Evolutionary conservation across 192 early-diverging fungal genomes (phyloP), one percentile per base, ranked within the genome.

Genomic region (Coemansia sp.): DNA sequence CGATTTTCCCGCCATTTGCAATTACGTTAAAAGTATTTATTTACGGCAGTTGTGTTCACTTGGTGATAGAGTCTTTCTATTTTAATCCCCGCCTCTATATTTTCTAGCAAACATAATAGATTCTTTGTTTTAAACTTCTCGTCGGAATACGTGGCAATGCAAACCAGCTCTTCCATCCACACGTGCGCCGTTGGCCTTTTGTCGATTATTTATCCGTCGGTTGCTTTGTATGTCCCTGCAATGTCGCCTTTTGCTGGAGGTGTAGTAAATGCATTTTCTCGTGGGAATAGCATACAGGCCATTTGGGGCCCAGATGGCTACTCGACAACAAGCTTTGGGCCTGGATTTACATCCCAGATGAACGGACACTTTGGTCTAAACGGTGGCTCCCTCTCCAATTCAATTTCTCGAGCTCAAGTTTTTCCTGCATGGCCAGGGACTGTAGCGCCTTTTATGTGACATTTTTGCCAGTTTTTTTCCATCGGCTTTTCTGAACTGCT

Each of bases 251-350:
- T 24, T 20, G 49, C 53, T 4, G 71, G 71, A 5, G 74, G 79
- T n/a, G 43, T 57, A 8, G 65, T 76, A 20, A 62, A 59, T 45
- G 67, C 79, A 0, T 46, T 71, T n/a, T 63, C 71, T 23, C 69
- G 65, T 34, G 79, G 74, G 2, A 76, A 73, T 62, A 46, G 33
- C 8, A 76, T 82, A 7, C 79, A 73, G 26, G 71, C 79, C 5
- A 6, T 71, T 3, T 82, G 79, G 79, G 79, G 74, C 1, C 74
- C 79, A 2, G 60, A 72, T 38, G 79, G 79, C 0, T 82, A 76
- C 51, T 46, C 57, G 8, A 68, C 79, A 10, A 71, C 71, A 4
- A 82, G 79, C 55, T 65, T 65, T 59, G 71, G 74, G 5, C 79
- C 79, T 2, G 79, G 79, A 11, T 81, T 82, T 30, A 65, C 49